A percentile compares a stretch with the other conserved stretches of the same genome.
phyloP scores from a whole-genome alignment of 164 flowering plant species.

The Sextonia rubra region DNA sequence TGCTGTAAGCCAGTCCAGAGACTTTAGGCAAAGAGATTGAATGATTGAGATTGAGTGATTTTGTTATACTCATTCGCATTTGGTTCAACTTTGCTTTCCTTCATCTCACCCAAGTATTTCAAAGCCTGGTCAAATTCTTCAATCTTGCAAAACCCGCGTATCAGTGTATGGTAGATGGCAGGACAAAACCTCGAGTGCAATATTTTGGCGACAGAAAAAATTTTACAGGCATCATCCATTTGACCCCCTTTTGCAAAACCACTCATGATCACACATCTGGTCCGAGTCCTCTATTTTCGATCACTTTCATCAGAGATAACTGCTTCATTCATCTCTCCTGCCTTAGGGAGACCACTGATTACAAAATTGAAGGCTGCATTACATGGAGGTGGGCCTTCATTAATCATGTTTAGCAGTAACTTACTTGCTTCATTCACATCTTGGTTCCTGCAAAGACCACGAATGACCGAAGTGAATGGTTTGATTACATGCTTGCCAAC shows the following conservation, averaged over 20 bases:
- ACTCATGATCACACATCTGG: slow-evolving; percentile 79
- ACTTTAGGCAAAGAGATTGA: slow-evolving; percentile 75
- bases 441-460: slow-evolving; percentile 59
- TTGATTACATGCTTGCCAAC: slow-evolving; percentile 45
- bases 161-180: slow-evolving; percentile 63
- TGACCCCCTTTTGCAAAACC: slow-evolving; percentile 64
- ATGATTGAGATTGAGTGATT: too few species aligned
- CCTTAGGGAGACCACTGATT: slow-evolving; percentile 50
- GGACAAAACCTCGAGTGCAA: slow-evolving; percentile 59
- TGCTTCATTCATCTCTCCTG: slow-evolving; percentile 67
- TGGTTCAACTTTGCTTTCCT: slow-evolving; percentile 52
- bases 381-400: slow-evolving; percentile 76
- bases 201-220: slow-evolving; percentile 62
- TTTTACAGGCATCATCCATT: slow-evolving; percentile 64
- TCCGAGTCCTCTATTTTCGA: slow-evolving; percentile 69
- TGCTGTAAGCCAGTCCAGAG: slow-evolving; percentile 74
- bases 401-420: slow-evolving; percentile 60
- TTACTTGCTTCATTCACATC: slow-evolving; percentile 51
- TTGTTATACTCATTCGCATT: slow-evolving; percentile 69
- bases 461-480: slow-evolving; percentile 52
- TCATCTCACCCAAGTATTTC: slow-evolving; percentile 60
- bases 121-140: slow-evolving; percentile 74
- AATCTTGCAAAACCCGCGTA: slow-evolving; percentile 74
- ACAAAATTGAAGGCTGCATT: slow-evolving; percentile 67
- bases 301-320: slow-evolving; percentile 38